Conservation (phyloP, 352 stramenopile genomes). For the Pythium phragmitis region DNA sequence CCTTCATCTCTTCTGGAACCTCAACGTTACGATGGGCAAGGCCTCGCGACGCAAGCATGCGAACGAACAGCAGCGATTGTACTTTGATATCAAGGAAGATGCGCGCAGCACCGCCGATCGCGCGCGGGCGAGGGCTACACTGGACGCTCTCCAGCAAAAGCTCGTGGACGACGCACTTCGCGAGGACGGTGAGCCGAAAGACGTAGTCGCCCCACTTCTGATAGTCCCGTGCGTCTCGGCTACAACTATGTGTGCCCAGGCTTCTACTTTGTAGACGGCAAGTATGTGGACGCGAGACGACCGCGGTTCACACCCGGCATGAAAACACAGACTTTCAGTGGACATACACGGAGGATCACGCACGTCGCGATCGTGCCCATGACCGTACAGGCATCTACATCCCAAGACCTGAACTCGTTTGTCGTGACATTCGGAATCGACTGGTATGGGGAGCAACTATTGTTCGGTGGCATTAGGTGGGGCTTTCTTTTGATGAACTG, state of each 20-base stretch:
- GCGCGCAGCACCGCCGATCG: conserved; percentile 38
- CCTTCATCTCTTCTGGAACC: not conserved
- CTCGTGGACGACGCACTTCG: conserved; percentile 58
- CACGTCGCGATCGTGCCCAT: conserved; percentile 13
- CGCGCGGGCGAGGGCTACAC: conserved; percentile 41
- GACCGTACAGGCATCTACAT: not conserved
- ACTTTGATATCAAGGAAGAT: conserved; percentile 47
- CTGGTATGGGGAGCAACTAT: conserved; percentile 24
- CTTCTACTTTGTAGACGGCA: conserved; percentile 59
- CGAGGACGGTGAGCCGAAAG: conserved; percentile 41
- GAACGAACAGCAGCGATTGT: conserved; percentile 42
- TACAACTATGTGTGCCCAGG: conserved; percentile 21
- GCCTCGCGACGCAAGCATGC: conserved; percentile 39
- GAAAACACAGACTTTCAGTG: conserved; percentile 43
- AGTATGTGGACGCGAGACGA: conserved; percentile 36
- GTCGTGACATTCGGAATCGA: conserved; percentile 50
- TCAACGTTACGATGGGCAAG: conserved; percentile 42
- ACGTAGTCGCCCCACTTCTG: not conserved
- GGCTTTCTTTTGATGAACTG: too few relatives aligned
- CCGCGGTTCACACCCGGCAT: conserved; percentile 52
- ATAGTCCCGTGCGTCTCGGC: not conserved
- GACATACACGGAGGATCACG: conserved; percentile 32
- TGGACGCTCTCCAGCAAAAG: conserved; percentile 57
- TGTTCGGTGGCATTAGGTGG: too few relatives aligned
- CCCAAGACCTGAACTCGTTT: conserved; percentile 15